Base-by-base conservation (phyloP, 306 rosid species). In the Sicyos baderoa region DNA sequence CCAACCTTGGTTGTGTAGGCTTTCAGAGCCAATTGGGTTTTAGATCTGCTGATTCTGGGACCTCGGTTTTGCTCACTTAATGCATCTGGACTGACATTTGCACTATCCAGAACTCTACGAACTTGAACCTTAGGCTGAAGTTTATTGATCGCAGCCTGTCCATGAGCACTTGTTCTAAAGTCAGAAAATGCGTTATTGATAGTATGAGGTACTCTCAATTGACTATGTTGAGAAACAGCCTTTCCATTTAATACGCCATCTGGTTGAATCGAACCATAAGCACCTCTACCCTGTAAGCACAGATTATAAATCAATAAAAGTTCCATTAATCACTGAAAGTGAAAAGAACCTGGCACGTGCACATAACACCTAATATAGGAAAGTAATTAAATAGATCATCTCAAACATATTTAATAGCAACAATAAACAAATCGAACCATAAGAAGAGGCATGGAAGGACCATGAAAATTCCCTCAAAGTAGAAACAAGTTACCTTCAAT, bases 41-140 rank as follows among this genome's bases (percentile, higher is more conserved):
- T 86, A 51, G 82, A 74, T 76, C 91, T 81, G 74, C 82, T 84
- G 73, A 79, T 77, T 83, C 96, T 84, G 58, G 98, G 96, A 49
- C 95, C 98, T 21, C 96, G 82, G 79, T 89, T 89, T 82, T 93
- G 96, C 82, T 88, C 98, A 68, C 84, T 79, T 82, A 89, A 82
- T 54, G 84, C 80, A 79, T 89, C 93, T 29, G 80, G 53, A 68
- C 80, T 79, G 54, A 80, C 86, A 78, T 79, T 83, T 55, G 72
- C 68, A 44, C 82, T 86, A 70, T 79, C 79, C 62, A 68, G 57
- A 16, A 79, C 78, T 79, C 88, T 82, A 52, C 80, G 74, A 72
- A 63, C 57, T 52, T 74, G 83, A 57, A 72, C 50, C 80, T 87
- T 89, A 5, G 91, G 88, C 62, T 87, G 78, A 76, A 78, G 44